Percentiles rank a stretch among this genome's conserved stretches.
Conservation (phyloP, 2,329 filamentous ascomycete species). For the Epichloe amarillans region DNA sequence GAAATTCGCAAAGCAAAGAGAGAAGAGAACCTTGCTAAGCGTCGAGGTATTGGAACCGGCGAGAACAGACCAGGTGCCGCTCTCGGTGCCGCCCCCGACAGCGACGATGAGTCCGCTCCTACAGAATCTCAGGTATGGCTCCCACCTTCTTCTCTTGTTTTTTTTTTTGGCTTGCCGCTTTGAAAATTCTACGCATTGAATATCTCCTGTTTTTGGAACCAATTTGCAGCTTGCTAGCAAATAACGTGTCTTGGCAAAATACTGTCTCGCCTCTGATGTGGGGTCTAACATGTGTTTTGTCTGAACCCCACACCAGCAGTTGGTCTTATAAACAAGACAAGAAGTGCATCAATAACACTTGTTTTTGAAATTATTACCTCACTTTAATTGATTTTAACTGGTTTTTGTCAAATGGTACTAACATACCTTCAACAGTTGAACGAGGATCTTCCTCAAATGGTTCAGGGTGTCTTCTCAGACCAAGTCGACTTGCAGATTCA, state of each 20-base stretch:
- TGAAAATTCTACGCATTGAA: not conserved
- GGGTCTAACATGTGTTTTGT: constrained; percentile 15
- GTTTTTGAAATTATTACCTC: not conserved
- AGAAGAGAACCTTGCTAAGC: constrained; percentile 97
- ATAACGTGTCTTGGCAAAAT: not conserved
- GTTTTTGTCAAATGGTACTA: constrained; percentile 15
- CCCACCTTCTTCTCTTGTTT: constrained; percentile 2
- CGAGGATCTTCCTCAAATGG: constrained; percentile 97
- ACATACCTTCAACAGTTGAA: constrained; percentile 51
- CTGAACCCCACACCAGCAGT: constrained; percentile 20
- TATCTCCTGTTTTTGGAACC: constrained; percentile 2
- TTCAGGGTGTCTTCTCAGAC: constrained; percentile 93
- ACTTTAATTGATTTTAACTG: not conserved
- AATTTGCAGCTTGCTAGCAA: not conserved
- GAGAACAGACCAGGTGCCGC: constrained; percentile 70
- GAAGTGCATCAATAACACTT: not conserved
- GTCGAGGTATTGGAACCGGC: constrained; percentile 79
- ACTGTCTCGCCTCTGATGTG: constrained; percentile 15
- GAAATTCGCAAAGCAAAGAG: constrained; percentile 98
- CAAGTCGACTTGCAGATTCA: constrained; percentile 97
- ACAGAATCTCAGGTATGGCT: constrained; percentile 81
- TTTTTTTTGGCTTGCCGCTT: not conserved
- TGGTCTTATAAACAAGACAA: not conserved
- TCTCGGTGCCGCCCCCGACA: constrained; percentile 81
- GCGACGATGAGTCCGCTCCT: constrained; percentile 89